Base-by-base conservation (phyloP, 345 rosid species). In the Citrus inodora region DNA sequence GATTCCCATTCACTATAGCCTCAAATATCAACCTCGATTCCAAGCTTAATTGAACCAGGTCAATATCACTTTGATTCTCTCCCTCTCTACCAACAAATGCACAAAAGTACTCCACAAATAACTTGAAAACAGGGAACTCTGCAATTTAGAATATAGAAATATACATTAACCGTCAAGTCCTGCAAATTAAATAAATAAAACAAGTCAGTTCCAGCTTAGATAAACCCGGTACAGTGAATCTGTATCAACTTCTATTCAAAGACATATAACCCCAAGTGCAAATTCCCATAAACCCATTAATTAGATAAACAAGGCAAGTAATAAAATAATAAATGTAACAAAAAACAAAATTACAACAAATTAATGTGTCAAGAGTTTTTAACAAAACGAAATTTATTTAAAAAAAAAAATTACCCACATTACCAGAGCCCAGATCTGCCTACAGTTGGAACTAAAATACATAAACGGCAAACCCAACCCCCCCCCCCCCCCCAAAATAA, bases 1-100 rank as follows among this genome's bases (percentile, higher is more conserved):
- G 78, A 86, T 76, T 40, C 84, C 88, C 89, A 87, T 88, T 69
- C 8, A 6, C 30, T 8, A 32, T 40, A 59, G 21, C 10, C 61
- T 59, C 40, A 58, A 60, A 32, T 74, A 62, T 53, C 70, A 13
- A 27, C 27, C 46, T 30, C 2, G 19, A 56, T 59, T 25, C 42
- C 17, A 66, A 56, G 14, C 16, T 59, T 16, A 16, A 51, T 22
- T 16, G 37, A 59, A 61, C 17, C 48, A 21, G 27, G 16, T 21
- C 14, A 66, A 35, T 35, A 21, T 19, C 9, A 65, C 25, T 65
- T 65, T 33, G 40, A 24, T 65, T 53, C n/a, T n/a, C 64, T 13
- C 46, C 7, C 58, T 9, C 35, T 11, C 82, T 24, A 24, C 56
- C 25, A 19, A 63, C 17, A 27, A 60, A n/a, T 0, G 56, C 27